Conservation (phyloP, 805 yeast genomes). For the Metschnikowia rubicola region DNA sequence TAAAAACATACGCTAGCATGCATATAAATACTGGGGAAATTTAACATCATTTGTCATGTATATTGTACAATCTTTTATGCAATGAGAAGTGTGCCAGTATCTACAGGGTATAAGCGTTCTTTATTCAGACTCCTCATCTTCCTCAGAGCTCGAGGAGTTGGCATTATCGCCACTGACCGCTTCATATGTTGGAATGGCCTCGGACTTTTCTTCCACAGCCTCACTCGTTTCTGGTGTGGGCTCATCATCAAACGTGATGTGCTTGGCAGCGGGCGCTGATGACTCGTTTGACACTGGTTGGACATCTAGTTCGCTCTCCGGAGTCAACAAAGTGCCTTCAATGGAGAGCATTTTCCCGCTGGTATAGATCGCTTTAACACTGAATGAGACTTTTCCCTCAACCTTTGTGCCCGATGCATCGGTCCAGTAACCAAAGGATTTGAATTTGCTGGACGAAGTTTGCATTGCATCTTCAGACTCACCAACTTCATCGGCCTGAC, state of each 20-base stretch:
- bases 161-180: constrained; percentile 2
- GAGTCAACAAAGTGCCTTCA: constrained; percentile 77
- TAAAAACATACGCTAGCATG: constrained; percentile 13
- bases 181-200: background rate
- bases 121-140: constrained; percentile 10
- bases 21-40: background rate
- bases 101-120: background rate
- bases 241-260: constrained; percentile 18
- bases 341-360: constrained; percentile 81
- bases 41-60: background rate
- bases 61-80: constrained; percentile 9
- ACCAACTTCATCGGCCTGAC: constrained; percentile 59
- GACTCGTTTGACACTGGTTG: constrained; percentile 46
- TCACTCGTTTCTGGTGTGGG: constrained; percentile 3
- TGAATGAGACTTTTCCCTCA: constrained; percentile 79
- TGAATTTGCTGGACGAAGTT: constrained; percentile 28
- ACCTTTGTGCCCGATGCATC: constrained; percentile 71
- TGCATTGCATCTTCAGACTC: constrained; percentile 19
- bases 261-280: constrained; percentile 9
- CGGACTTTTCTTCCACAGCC: constrained; percentile 2
- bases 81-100: background rate
- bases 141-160: constrained; percentile 13
- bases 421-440: constrained; percentile 82
- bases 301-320: constrained; percentile 53
- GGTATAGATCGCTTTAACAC: constrained; percentile 66